Evolutionary conservation across 2,329 filamentous ascomycete genomes (phyloP).

Genomic region (Sarocladium oryzae): DNA sequence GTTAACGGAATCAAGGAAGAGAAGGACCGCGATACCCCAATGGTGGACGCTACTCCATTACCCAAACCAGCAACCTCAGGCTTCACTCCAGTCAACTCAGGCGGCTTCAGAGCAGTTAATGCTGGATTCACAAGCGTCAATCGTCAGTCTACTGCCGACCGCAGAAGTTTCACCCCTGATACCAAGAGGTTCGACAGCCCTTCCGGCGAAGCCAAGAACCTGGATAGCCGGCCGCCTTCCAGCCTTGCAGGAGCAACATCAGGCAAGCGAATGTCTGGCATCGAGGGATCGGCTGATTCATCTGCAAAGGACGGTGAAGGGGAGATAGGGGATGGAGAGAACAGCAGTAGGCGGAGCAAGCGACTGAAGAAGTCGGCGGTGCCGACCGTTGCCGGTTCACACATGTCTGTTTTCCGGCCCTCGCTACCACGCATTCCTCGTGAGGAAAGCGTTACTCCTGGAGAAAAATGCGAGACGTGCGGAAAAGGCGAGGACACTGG

Average conservation of each 20-base stretch:
- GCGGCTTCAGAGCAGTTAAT: conserved; percentile 71
- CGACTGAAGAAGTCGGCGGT: conserved; percentile 73
- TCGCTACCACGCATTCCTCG: conserved; percentile 61
- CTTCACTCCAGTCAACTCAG: conserved; percentile 54
- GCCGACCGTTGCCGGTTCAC: conserved; percentile 88
- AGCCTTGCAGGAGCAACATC: conserved; percentile 48
- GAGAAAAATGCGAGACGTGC: conserved; percentile 78
- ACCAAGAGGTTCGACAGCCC: conserved; percentile 30
- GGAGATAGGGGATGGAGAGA: conserved; percentile 54
- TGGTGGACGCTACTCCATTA: conserved; percentile 37
- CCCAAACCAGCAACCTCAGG: conserved; percentile 40
- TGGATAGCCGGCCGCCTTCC: conserved; percentile 52
- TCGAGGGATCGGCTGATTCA: conserved; percentile 41
- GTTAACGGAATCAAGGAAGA: conserved; percentile 40
- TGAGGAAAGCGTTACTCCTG: conserved; percentile 40
- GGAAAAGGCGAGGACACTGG: conserved; percentile 68
- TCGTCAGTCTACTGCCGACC: conserved; percentile 34
- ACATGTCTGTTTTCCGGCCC: conserved; percentile 91
- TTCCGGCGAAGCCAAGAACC: conserved; percentile 18
- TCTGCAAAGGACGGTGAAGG: conserved; percentile 39
- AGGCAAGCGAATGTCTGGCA: conserved; percentile 72
- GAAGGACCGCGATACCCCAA: conserved; percentile 40
- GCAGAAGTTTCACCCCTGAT: conserved; percentile 55
- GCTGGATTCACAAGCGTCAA: conserved; percentile 63
- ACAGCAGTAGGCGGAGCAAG: conserved; percentile 78